Base-by-base conservation (phyloP, 768 basidiomycete genomes). In the Kwoniella newhampshirensis region DNA sequence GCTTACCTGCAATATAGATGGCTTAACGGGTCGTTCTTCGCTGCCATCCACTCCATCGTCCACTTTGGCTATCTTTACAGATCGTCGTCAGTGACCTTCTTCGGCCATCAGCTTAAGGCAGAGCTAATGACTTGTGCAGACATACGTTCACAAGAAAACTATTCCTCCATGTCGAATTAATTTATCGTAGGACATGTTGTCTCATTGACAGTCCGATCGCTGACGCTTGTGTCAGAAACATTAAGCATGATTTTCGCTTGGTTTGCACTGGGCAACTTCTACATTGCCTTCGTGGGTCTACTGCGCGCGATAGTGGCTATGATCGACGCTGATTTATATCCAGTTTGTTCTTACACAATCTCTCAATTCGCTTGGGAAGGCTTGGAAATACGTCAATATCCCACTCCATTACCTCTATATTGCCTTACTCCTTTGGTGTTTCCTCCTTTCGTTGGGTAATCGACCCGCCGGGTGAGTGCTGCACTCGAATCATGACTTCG, bases 21-120 rank as follows among this genome's bases (percentile, higher is more conserved):
- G 94, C 82, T 99, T 25, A 97, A 97, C 75, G 91, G 94, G 13
- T 93, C 91, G 3, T 98, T 99, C 85, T 99, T 99, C 77, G 96
- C 93, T 9, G 90, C 88, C 0, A 85, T 98, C 15, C 92, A 98
- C 78, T 86, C 87, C 55, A 88, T 85, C 3, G 81, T 92, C 63
- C 90, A 98, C 74, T 98, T 99, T 77, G 86, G 89, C 63, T 97
- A 97, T 73, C 84, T 99, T 37, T 98, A 98, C 75, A 85, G 94
- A 23, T 90, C 88, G 8, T 86, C 88, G 75, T 76, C 51, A 54
- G 75, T 64, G 4, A 13, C 25, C 25, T 21, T 12, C 26, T 13
- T 27, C 35, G 20, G n/a, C 13, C 5, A 40, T 43, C 13, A 15
- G 3, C 17, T 23, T 5, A n/a, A 18, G 26, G 17, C 5, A n/a